Evolutionary conservation across 2,329 filamentous ascomycete species (phyloP), one percentile per base, ranked within the genome.

Genomic region (Ciborinia camelliae): DNA sequence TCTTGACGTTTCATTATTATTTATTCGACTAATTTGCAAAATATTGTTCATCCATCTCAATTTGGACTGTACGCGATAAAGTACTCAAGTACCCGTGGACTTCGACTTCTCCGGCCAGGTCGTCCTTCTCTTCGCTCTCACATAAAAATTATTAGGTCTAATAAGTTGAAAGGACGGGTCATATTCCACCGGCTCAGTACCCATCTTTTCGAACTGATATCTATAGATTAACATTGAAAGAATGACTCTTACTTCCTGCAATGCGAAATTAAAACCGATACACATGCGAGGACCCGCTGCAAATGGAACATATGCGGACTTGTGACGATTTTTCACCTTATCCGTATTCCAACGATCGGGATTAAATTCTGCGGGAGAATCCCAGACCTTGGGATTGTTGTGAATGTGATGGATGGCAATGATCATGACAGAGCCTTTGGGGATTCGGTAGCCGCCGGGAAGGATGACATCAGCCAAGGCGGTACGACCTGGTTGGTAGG

Each of bases 401-500:
- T 73, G 70, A 48, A 72, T 68, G 28, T 65, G 57, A 26, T 72
- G 66, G 15, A 72, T 64, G 4, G 59, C 66, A 15, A 64, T 50
- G n/a, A 72, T 69, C 53, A 73, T 67, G 14, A 70, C 62, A 7
- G 64, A 59, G 72, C 76, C 77, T 53, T 75, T 73, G 2, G 78
- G 77, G 0, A 81, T 68, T 32, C 75, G 73, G 70, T 81, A 82
- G 0, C 80, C 80, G 0, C 79, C 79, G 0, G 80, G 80, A 0
- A 82, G 70, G 37, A 82, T 76, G 2, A 78, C 66, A 60, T 81
- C 79, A 14, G 71, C 70, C 62, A 78, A 76, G 0, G 80, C 76
- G 2, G 77, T 82, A 10, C 81, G 78, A 5, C 75, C 80, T 0
- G 81, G 78, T 58, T 82, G 80, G 73, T 77, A 81, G 23, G 78